phyloP scores from a whole-genome alignment of 2,329 filamentous ascomycete species.

The Penicillium sp. region DNA sequence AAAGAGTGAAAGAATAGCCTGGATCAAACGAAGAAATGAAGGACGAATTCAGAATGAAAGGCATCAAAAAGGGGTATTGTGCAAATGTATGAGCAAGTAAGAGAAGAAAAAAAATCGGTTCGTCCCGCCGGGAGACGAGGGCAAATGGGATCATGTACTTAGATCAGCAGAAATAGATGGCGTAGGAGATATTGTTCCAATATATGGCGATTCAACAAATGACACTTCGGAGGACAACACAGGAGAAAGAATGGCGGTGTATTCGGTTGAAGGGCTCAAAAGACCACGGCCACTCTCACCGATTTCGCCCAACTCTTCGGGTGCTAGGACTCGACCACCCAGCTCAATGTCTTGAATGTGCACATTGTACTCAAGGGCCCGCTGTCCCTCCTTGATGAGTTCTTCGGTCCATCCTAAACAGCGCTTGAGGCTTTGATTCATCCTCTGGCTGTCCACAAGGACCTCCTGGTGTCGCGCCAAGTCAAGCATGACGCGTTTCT shows the following conservation, averaged over 20 bases:
- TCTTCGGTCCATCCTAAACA: conserved; percentile 89
- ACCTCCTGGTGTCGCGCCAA: conserved; percentile 85
- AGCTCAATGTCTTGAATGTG: conserved; percentile 75
- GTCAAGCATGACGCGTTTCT: conserved; percentile 79
- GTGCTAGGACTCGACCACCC: conserved; percentile 72
- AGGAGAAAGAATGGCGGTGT: conserved; percentile 6
- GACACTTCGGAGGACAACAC: conserved; percentile 4
- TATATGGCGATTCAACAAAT: conserved; percentile 1
- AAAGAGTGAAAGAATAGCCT: conserved; percentile 5
- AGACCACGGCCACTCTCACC: conserved; percentile 33
- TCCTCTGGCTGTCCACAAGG: conserved; percentile 84
- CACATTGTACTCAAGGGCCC: conserved; percentile 80
- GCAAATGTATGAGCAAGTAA: conserved; percentile 14
- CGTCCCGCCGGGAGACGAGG: conserved; percentile 25
- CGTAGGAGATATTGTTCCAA: neutral
- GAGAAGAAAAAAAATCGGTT: conserved; percentile 8
- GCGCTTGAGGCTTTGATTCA: conserved; percentile 88
- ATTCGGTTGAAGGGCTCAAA: conserved; percentile 31
- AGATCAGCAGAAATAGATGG: neutral
- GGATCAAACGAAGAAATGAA: conserved; percentile 6
- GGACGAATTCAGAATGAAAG: conserved; percentile 10
- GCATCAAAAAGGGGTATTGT: conserved; percentile 21
- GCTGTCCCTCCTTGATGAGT: conserved; percentile 82
- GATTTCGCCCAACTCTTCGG: conserved; percentile 58
- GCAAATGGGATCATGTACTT: conserved; percentile 8